A percentile compares a stretch with the other conserved stretches of the same genome.
Conservation (phyloP, 805 yeast genomes). For the Metschnikowia sp. region DNA sequence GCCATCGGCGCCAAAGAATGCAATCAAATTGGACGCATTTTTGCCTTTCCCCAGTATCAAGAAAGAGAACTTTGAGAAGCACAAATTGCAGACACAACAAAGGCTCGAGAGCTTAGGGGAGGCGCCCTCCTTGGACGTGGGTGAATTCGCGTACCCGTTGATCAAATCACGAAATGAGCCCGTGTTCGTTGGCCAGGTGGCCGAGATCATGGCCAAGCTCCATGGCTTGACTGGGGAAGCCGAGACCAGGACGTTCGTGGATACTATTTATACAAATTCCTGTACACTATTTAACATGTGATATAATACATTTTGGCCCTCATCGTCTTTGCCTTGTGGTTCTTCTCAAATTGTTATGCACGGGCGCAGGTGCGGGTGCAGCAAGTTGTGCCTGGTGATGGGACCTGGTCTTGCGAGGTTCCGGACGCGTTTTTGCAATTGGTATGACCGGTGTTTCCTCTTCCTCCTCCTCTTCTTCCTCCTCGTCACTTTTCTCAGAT, state of each 20-base stretch:
- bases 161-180: slow-evolving; percentile 92
- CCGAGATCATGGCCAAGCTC: slow-evolving; percentile 43
- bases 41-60: slow-evolving; percentile 65
- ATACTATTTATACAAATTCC: slow-evolving; percentile 33
- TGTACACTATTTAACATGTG: slow-evolving; percentile 27
- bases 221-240: slow-evolving; percentile 26
- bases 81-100: slow-evolving; percentile 23
- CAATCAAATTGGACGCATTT: slow-evolving; percentile 42
- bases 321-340: not conserved
- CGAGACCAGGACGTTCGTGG: slow-evolving; percentile 33
- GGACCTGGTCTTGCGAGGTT: not conserved
- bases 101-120: slow-evolving; percentile 6
- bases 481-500: slow-evolving; percentile 14
- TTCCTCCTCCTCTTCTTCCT: slow-evolving; percentile 10
- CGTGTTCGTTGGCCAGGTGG: slow-evolving; percentile 77
- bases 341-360: not conserved
- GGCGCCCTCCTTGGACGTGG: slow-evolving; percentile 14
- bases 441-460: not conserved
- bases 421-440: too few species aligned
- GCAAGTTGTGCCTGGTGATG: not conserved
- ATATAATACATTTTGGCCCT: not conserved
- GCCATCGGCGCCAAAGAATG: slow-evolving; percentile 16
- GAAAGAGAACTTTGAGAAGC: slow-evolving; percentile 53
- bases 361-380: not conserved
- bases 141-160: slow-evolving; percentile 42